Base-by-base conservation (phyloP, 257 asterid genomes). In the Nicotiana attenuata region DNA sequence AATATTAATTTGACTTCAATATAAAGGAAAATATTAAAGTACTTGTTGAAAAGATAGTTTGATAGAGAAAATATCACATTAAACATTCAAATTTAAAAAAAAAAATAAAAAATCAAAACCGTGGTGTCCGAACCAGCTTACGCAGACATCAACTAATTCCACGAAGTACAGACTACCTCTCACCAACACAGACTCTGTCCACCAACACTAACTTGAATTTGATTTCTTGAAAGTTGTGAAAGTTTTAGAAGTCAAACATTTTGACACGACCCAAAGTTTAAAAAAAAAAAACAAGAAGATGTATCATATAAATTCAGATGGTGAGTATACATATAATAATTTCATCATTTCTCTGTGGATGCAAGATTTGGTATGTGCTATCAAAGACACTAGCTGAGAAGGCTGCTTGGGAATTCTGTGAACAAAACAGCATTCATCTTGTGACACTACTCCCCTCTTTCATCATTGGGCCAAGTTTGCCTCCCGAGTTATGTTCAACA, bases 401-500 rank as follows among this genome's bases (percentile, higher is more conserved):
- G 81, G 97, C 97, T 20, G 99, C 99, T 3, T 94, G 98, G 98
- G 87, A 91, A 80, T 96, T 92, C 90, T 90, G 97, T 41, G 67
- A 85, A 61, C 89, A 90, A 5, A 90, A 94, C 86, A 71, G 85
- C 15, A 88, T 96, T 0, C 89, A 93, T 87, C 85, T 96, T 81
- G 94, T 95, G 19, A 90, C 97, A 0, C 77, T 93, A 24, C 88
- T 91, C 26, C 98, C 99, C 22, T 81, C 99, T 0, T 95, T 93
- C 75, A 91, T 95, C 79, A 81, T 95, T 41, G 99, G 98, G 6
- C 99, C 97, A 4, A 88, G 94, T 81, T 81, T 95, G 87, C 91
- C 97, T 0, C 90, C 94, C 9, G 85, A 55, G 8, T 80, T 95
- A 47, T 88, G 93, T 84, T 82, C 96, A 1, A 96, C 98, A 28